phyloP scores from a whole-genome alignment of 2,329 filamentous ascomycete genomes.

The Colletotrichum sp. region DNA sequence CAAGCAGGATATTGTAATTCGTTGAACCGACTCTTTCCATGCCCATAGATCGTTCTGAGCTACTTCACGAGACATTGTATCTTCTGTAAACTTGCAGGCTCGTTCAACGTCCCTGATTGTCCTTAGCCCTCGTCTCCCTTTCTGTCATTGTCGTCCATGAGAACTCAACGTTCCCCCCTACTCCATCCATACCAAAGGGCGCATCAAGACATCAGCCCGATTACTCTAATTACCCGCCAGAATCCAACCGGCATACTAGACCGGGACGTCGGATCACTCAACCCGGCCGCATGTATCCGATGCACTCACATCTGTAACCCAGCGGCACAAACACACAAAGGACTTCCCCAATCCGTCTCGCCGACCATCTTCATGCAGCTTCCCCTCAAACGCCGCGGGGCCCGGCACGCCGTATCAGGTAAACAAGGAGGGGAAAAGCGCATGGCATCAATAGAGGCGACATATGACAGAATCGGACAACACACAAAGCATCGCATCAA shows the following conservation, averaged over 20 bases:
- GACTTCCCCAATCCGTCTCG: neutral
- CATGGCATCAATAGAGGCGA: neutral
- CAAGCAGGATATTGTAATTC: no score
- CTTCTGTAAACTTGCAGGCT: no score
- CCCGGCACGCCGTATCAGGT: neutral
- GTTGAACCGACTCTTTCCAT: no score
- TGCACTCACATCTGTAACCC: neutral
- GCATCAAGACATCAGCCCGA: neutral
- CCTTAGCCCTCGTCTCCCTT: no score
- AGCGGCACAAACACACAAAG: neutral
- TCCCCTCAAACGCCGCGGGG: neutral
- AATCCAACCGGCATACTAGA: neutral
- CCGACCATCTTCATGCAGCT: neutral
- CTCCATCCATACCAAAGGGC: neutral
- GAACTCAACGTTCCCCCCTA: no score
- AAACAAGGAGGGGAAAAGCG: neutral
- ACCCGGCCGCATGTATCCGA: neutral
- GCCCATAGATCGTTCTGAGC: no score
- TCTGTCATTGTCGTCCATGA: no score
- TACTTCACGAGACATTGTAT: no score
- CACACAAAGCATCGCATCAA: neutral
- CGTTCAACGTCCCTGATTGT: no score
- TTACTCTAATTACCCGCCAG: neutral
- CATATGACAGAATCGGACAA: no score
- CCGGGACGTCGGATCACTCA: neutral